Percentiles rank a stretch among this genome's conserved stretches.
phyloP scores from a whole-genome alignment of 2,329 filamentous ascomycete species.

The Penicillium fuscoglaucum region DNA sequence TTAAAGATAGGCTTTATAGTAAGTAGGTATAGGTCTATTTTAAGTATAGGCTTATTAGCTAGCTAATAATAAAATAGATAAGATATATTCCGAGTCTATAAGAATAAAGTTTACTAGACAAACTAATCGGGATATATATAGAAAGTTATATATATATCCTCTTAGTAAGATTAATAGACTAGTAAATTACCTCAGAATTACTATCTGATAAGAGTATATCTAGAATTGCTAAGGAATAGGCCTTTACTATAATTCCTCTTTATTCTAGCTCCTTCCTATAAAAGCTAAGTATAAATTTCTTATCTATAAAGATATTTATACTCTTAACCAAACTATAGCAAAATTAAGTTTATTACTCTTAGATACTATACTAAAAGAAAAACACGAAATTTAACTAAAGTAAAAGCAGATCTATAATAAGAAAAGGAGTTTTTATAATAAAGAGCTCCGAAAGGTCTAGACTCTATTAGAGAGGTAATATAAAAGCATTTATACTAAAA shows the following conservation, averaged over 20 bases:
- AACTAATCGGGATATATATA: slow-evolving; percentile 8
- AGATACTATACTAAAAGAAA: background rate
- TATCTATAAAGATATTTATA: slow-evolving; percentile 7
- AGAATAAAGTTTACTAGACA: slow-evolving; percentile 17
- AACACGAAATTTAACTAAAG: slow-evolving; percentile 4
- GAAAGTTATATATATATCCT: slow-evolving; percentile 16
- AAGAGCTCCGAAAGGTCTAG: slow-evolving; percentile 9
- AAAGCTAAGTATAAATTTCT: slow-evolving; percentile 21
- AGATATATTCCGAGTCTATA: slow-evolving; percentile 11
- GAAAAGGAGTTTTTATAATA: slow-evolving; percentile 10
- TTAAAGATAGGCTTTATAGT: slow-evolving; percentile 14
- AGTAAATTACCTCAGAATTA: slow-evolving; percentile 18
- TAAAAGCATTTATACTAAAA: slow-evolving; percentile 7
- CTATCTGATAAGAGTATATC: slow-evolving; percentile 16
- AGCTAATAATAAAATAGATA: slow-evolving; percentile 12
- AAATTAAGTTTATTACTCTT: slow-evolving; percentile 2
- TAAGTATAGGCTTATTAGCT: background rate
- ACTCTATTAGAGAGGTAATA: background rate
- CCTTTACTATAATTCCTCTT: slow-evolving; percentile 12
- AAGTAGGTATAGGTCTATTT: slow-evolving; percentile 14
- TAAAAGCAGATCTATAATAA: slow-evolving; percentile 10
- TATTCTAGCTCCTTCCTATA: slow-evolving; percentile 17
- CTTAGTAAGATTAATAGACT: slow-evolving; percentile 19
- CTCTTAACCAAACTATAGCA: slow-evolving; percentile 7
- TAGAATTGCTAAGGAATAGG: slow-evolving; percentile 20